Conservation (phyloP, 2,329 filamentous ascomycete species). For the Botryotinia calthae region DNA sequence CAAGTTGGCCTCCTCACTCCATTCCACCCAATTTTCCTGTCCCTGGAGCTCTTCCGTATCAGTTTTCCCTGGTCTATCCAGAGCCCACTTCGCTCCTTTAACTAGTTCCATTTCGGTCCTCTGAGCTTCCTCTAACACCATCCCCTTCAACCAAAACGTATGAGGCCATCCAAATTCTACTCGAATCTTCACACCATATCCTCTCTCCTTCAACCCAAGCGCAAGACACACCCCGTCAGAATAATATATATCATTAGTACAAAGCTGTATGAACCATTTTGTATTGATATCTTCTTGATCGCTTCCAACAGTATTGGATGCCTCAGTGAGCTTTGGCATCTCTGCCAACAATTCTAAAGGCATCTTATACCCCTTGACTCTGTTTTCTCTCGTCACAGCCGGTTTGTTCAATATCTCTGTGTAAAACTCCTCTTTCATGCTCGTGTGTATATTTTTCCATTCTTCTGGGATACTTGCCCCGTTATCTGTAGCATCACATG, state of each 20-base stretch:
- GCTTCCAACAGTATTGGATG: not conserved
- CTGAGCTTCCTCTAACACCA: conserved; percentile 42
- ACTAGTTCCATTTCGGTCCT: conserved; percentile 46
- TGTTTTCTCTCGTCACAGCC: conserved; percentile 39
- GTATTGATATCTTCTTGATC: conserved; percentile 34
- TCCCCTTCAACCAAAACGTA: conserved; percentile 52
- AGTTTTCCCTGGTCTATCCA: not conserved
- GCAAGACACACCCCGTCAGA: conserved; percentile 52
- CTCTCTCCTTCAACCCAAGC: conserved; percentile 42
- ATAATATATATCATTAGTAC: conserved; percentile 51
- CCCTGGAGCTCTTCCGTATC: not conserved
- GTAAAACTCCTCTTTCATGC: conserved; percentile 41
- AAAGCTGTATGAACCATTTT: conserved; percentile 49
- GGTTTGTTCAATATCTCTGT: conserved; percentile 39
- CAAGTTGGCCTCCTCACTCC: not conserved
- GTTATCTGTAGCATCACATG: conserved; percentile 44
- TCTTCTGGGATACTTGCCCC: conserved; percentile 41
- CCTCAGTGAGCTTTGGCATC: conserved; percentile 19
- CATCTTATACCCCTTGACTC: conserved; percentile 41
- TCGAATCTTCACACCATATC: conserved; percentile 44
- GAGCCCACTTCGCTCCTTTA: conserved; percentile 44
- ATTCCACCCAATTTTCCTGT: conserved; percentile 4
- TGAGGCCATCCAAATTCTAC: conserved; percentile 50
- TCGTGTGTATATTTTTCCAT: conserved; percentile 43
- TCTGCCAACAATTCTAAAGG: conserved; percentile 43